Conservation (phyloP, 2,329 filamentous ascomycete species). For the Diaporthe capsici region DNA sequence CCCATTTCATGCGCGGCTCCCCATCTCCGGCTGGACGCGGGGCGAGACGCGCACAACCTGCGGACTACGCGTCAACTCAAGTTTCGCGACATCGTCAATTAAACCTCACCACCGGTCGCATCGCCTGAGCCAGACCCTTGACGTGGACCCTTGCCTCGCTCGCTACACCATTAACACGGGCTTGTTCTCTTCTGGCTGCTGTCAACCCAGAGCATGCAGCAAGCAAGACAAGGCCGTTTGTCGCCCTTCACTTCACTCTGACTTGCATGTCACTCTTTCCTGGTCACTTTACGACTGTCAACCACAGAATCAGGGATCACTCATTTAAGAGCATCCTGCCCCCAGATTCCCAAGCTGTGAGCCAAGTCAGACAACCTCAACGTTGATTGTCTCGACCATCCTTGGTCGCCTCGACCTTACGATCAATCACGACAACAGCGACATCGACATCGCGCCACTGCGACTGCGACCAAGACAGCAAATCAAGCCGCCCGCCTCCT, state of each 20-base stretch:
- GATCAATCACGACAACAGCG: neutral
- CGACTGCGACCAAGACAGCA: neutral
- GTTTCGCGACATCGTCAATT: conserved; percentile 33
- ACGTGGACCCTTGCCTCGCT: neutral
- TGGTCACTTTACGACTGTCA: neutral
- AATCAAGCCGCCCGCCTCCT: neutral
- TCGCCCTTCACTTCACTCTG: conserved; percentile 14
- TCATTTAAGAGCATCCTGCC: neutral
- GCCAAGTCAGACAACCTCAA: neutral
- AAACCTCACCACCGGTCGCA: conserved; percentile 16
- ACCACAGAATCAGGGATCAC: neutral
- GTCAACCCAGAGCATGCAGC: conserved; percentile 29
- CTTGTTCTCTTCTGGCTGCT: neutral
- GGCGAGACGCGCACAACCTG: conserved; percentile 32
- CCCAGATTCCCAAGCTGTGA: neutral
- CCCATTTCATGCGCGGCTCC: neutral
- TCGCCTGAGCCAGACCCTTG: neutral
- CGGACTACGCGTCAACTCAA: conserved; percentile 25
- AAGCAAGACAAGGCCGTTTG: neutral
- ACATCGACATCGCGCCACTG: neutral
- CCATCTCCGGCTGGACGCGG: conserved; percentile 10
- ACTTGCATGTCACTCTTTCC: conserved; percentile 1
- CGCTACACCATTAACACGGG: neutral
- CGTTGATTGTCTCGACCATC: neutral
- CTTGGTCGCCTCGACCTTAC: neutral